Conservation (phyloP, 345 rosid species). For the Gossypium turneri region DNA sequence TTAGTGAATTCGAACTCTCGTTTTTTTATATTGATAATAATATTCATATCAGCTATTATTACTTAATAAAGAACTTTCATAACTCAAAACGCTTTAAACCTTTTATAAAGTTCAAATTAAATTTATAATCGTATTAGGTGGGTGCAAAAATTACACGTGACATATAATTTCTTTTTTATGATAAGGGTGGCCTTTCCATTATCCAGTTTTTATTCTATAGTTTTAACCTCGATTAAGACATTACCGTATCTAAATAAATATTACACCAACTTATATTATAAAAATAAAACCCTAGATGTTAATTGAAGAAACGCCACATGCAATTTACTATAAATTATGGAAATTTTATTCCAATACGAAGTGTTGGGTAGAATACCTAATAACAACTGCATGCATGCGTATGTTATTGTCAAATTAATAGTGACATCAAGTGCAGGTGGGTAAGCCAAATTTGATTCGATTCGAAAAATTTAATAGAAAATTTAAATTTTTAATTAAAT, state of each 20-base stretch:
- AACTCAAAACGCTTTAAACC: no score
- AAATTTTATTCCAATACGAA: neutral
- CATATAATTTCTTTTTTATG: neutral
- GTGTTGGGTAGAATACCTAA: neutral
- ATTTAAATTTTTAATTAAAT: no score
- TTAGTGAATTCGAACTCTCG: accelerated
- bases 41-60: accelerated
- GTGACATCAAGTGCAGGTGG: accelerated
- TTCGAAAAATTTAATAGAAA: no score
- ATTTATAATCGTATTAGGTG: no score
- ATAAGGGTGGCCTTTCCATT: neutral
- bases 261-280: neutral
- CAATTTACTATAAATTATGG: neutral
- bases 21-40: no score
- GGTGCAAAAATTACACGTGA: neutral
- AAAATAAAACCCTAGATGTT: neutral
- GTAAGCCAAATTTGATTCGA: accelerated
- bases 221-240: neutral
- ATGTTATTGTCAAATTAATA: no score
- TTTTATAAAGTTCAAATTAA: no score
- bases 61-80: no score
- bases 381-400: no score
- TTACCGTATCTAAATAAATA: neutral
- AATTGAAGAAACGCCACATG: neutral
- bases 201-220: no score